Percentiles rank a stretch among this genome's conserved stretches.
These are phyloP conservation scores for Solanum neorickii DNA, from an alignment of 257 asterid species.

Conservation along the genomic window DNA sequence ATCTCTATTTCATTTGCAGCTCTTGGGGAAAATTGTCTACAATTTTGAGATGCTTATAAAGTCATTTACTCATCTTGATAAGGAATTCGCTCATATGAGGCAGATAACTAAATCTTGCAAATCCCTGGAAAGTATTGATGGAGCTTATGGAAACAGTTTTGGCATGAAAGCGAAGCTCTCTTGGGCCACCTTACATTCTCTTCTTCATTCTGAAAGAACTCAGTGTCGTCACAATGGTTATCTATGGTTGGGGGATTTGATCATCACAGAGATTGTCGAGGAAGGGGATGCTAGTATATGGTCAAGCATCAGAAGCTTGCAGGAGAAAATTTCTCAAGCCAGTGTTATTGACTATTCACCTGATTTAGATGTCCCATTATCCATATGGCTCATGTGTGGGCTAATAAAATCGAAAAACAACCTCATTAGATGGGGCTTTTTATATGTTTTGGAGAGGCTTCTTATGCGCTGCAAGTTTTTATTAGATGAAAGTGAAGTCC, in stretches of 20 bases:
- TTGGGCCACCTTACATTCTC: slow-evolving; percentile 96
- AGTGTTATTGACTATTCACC: slow-evolving; percentile 80
- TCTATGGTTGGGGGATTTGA: slow-evolving; percentile 94
- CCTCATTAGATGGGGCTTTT: slow-evolving; percentile 77
- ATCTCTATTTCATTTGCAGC: slow-evolving; percentile 38
- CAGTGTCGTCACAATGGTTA: slow-evolving; percentile 89
- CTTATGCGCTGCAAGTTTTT: slow-evolving; percentile 90
- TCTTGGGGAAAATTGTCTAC: slow-evolving; percentile 77
- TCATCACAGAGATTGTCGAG: slow-evolving; percentile 72
- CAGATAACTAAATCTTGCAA: slow-evolving; percentile 65
- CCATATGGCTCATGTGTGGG: slow-evolving; percentile 96
- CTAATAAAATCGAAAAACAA: slow-evolving; percentile 74
- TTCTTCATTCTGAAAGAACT: slow-evolving; percentile 80
- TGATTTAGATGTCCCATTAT: slow-evolving; percentile 62
- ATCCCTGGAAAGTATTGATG: slow-evolving; percentile 47
- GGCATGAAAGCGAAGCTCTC: slow-evolving; percentile 56
- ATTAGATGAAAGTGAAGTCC: slow-evolving; percentile 92
- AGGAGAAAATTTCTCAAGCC: slow-evolving; percentile 61
- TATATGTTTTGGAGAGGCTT: slow-evolving; percentile 87
- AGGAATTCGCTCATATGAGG: slow-evolving; percentile 66
- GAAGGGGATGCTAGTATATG: slow-evolving; percentile 54
- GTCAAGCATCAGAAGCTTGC: slow-evolving; percentile 66
- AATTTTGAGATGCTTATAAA: slow-evolving; percentile 67
- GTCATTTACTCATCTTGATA: slow-evolving; percentile 79
- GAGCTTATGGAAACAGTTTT: slow-evolving; percentile 33